Evolutionary conservation across 192 early-diverging fungal species (phyloP), one percentile per base, ranked within the genome.

Genomic region (Podila clonocystis): DNA sequence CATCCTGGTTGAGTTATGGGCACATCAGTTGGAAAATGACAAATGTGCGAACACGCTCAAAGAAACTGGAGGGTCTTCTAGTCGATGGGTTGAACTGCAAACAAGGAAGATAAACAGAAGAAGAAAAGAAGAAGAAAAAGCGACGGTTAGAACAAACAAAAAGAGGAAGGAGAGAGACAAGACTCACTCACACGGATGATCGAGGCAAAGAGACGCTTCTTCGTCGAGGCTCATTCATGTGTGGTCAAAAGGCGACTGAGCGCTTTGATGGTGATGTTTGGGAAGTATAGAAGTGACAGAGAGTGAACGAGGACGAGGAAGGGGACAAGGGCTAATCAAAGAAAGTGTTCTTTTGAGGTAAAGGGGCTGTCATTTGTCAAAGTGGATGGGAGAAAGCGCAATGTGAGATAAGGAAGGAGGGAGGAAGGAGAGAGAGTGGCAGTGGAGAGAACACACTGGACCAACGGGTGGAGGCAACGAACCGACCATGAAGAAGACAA

Each of bases 311-410:
- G 24, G 22, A 34, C 8, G 63, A 24, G 13, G 62, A 41, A 50
- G 26, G 13, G 41, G 45, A 65, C 9, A 38, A 41, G 22, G 28
- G 20, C 9, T 24, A 62, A 63, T 24, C 34, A 45, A 33, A 41
- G 13, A 33, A 45, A 45, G 41, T 45, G 0, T 45, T 45, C 41
- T 45, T 45, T 45, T 45, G 52, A n/a, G 52, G 52, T 4, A 24
- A 55, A 52, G 50, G 52, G 20, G 52, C 6, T 36, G 34, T 11
- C 34, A 36, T 36, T 36, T n/a, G 13, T 52, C 50, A 28, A 28
- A 31, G 33, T 64, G 28, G 17, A 57, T 58, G 38, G 50, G 62
- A n/a, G 62, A 64, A 57, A 58, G 70, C 0, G 15, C 17, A 28
- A 57, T 33, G 50, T 6, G 50, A 29, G 50, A 28, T 36, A 65